Evolutionary conservation across 768 basidiomycete genomes (phyloP), one percentile per base, ranked within the genome.

Genomic region (Agaricus blazei): DNA sequence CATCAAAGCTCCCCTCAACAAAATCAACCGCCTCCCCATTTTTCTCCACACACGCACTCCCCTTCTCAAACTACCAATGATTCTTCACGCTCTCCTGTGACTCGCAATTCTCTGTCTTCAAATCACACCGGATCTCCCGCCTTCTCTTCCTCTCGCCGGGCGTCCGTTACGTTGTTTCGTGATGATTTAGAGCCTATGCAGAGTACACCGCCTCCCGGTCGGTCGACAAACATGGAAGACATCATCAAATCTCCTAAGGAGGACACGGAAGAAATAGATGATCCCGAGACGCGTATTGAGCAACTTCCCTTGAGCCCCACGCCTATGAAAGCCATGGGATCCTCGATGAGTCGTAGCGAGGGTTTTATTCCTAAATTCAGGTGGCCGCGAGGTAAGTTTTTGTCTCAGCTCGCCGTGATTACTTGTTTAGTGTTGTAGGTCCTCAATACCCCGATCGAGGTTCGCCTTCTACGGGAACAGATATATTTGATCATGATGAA

Each of bases 161-260:
- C 68, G 27, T 69, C 71, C 26, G 67, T 67, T 4, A 72, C 71
- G 9, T 72, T 72, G 23, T 70, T 70, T n/a, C 67, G 68, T 56
- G 68, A 65, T 27, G 67, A 63, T 58, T 65, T 68, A 15, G 63
- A 59, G 38, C 58, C 63, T 46, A 63, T 59, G 4, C 67, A 70
- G 37, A 69, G 61, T 40, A 75, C 73, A 1, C 73, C 75, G 3
- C 72, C 75, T 12, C 64, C 71, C 9, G 69, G 72, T 27, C 66
- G 69, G 29, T 68, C 72, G 6, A 75, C 69, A 11, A 68, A 73
- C 56, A 53, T 62, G 6, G 72, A 76, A 47, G 63, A 69, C 51
- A 44, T 62, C 36, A 64, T 60, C 26, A 60, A 64, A 46, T 34
- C 11, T 11, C 68, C 68, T 1, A 63, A 61, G 38, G 66, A 68